Evolutionary conservation across 805 yeast genomes (phyloP), one percentile per base, ranked within the genome.

Genomic region (Candida hispaniensis): DNA sequence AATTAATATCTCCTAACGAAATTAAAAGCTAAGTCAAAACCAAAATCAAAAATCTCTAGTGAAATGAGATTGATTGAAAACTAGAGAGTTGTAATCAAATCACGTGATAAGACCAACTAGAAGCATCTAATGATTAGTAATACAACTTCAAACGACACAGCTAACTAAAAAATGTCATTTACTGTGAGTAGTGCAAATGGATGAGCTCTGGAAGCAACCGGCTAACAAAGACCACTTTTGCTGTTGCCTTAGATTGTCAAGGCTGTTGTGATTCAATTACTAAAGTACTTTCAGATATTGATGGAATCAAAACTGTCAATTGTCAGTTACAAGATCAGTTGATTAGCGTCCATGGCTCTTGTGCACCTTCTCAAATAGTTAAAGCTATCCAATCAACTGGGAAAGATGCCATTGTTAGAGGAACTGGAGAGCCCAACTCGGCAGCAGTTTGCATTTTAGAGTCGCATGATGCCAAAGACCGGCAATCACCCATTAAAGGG

Each of bases 381-480:
- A 59, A 60, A 34, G 70, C 79, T 0, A 70, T 88, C 39, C 86
- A 79, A 53, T 50, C 50, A 2, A 73, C 76, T 3, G 95, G 96
- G 1, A 71, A 74, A 44, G 96, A 88, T 50, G 94, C 94, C 3
- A 81, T 88, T 44, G 78, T 88, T 14, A 66, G 97, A 41, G 97
- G 97, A 5, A 73, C 94, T 0, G 96, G 96, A 3, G 67, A 63
- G 39, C 77, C 93, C 11, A 77, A 86, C 53, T 69, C 80, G 12
- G 94, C 96, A 1, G 95, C 94, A 0, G 97, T 86, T 18, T 74
- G 91, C 45, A 86, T 86, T 30, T 58, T 86, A 39, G 97, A 88
- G 52, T 67, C 79, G 12, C 79, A 77, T 47, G 71, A 63, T 32
- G 58, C 60, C 2, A 58, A 57, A 16, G 70, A 67, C 44, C 42